phyloP scores from a whole-genome alignment of 257 asterid species.

The Coffea eugenioides region DNA sequence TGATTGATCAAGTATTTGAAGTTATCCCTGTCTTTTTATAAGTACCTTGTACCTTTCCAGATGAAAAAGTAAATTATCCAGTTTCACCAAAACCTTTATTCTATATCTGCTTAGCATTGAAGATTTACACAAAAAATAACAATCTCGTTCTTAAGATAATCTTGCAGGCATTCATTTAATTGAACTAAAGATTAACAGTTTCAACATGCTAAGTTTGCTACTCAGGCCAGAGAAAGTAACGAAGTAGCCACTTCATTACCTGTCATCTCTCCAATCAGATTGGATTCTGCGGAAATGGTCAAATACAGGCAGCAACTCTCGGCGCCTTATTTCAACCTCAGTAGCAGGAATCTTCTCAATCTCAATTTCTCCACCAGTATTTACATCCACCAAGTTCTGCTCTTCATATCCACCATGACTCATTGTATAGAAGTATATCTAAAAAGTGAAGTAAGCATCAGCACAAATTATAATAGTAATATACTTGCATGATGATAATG shows the following conservation, averaged over 20 bases:
- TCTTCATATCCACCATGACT: conserved; percentile 26
- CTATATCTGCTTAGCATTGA: not conserved
- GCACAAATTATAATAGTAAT: not conserved
- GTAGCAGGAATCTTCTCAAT: conserved; percentile 41
- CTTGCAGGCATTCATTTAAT: not conserved
- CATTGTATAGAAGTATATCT: conserved; percentile 43
- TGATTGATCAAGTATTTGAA: not conserved
- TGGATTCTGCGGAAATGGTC: conserved; percentile 39
- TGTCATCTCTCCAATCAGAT: conserved; percentile 34
- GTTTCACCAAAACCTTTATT: not conserved
- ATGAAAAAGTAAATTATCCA: not conserved
- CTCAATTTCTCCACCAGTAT: conserved; percentile 35
- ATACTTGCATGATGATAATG: not conserved
- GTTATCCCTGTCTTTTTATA: not conserved
- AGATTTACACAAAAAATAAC: not conserved
- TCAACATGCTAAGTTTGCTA: not conserved
- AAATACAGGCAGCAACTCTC: conserved; percentile 43
- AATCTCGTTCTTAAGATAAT: not conserved
- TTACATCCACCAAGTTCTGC: conserved; percentile 6
- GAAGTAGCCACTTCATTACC: conserved; percentile 22
- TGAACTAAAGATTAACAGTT: too few species aligned
- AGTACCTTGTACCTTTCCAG: not conserved
- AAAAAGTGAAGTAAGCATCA: conserved; percentile 14
- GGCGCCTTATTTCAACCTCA: conserved; percentile 44
- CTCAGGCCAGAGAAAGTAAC: not conserved